Evolutionary conservation across 2,329 filamentous ascomycete genomes (phyloP).

Genomic region (Calonectria pseudoturangicola): DNA sequence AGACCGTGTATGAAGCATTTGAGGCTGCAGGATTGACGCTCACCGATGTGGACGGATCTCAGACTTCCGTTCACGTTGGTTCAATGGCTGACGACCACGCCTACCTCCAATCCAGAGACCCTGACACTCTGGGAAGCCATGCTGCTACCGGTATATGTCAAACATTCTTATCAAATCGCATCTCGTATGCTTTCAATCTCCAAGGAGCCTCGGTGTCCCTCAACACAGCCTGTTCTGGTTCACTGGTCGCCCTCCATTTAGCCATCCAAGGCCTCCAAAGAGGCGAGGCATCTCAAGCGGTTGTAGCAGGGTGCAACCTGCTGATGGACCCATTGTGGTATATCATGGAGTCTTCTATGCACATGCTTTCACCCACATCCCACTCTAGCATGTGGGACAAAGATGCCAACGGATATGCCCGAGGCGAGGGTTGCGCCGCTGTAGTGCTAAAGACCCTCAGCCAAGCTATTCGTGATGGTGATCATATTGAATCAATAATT

Average conservation of each 20-base stretch:
- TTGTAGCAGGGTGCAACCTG: conserved; percentile 46
- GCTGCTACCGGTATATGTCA: conserved; percentile 30
- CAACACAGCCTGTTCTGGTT: conserved; percentile 63
- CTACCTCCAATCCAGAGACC: conserved; percentile 25
- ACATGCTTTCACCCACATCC: neutral
- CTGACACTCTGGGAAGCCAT: conserved; percentile 5
- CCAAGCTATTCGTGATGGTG: conserved; percentile 60
- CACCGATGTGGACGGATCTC: conserved; percentile 14
- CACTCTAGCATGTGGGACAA: neutral
- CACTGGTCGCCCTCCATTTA: conserved; percentile 58
- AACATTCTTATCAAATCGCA: conserved; percentile 42
- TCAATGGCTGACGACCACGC: conserved; percentile 53
- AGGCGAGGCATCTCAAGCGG: conserved; percentile 35
- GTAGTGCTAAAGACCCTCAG: neutral
- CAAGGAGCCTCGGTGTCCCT: conserved; percentile 53
- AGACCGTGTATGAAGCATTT: conserved; percentile 59
- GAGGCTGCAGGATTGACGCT: conserved; percentile 31
- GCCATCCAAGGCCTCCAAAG: conserved; percentile 40
- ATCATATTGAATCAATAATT: conserved; percentile 51
- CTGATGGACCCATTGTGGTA: conserved; percentile 39
- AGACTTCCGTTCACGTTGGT: conserved; percentile 50
- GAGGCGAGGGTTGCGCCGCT: neutral
- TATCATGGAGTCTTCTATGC: neutral
- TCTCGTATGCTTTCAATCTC: conserved; percentile 47
- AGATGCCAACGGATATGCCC: conserved; percentile 8